phyloP scores from a whole-genome alignment of 2,329 filamentous ascomycete genomes.

The Colletotrichum caudatum region DNA sequence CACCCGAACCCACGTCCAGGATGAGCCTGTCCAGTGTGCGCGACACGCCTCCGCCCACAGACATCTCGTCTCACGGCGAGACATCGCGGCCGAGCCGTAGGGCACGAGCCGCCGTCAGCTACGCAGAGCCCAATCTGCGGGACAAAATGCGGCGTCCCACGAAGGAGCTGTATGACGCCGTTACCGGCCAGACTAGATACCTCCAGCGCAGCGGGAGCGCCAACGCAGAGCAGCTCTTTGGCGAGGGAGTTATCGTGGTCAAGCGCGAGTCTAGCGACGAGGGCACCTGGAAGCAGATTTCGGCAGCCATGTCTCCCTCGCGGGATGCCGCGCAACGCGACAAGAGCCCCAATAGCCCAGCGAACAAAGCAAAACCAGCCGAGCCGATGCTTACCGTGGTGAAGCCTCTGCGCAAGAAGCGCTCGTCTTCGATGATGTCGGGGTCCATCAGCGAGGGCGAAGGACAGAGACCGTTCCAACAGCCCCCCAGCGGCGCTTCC shows the following conservation, averaged over 20 bases:
- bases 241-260: slow-evolving; percentile 46
- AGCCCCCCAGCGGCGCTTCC: neutral
- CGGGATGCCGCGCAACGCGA: neutral
- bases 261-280: slow-evolving; percentile 51
- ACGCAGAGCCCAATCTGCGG: slow-evolving; percentile 83
- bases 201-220: slow-evolving; percentile 42
- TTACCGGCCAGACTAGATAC: slow-evolving; percentile 72
- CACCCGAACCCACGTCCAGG: slow-evolving; percentile 59
- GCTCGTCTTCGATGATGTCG: slow-evolving; percentile 50
- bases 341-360: slow-evolving; percentile 55
- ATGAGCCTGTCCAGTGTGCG: slow-evolving; percentile 55
- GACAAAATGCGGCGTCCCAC: slow-evolving; percentile 88
- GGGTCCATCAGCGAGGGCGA: slow-evolving; percentile 35
- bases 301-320: slow-evolving; percentile 34
- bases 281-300: slow-evolving; percentile 50
- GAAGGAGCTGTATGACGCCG: slow-evolving; percentile 80
- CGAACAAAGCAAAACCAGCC: slow-evolving; percentile 52
- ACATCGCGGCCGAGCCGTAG: slow-evolving; percentile 75
- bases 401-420: slow-evolving; percentile 56
- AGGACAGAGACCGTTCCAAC: slow-evolving; percentile 21
- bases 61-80: slow-evolving; percentile 67
- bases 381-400: slow-evolving; percentile 50
- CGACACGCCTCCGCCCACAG: slow-evolving; percentile 71
- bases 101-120: slow-evolving; percentile 77
- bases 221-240: slow-evolving; percentile 56